Conservation (phyloP, 768 basidiomycete genomes). For the Lepiota brunneoincarnata region DNA sequence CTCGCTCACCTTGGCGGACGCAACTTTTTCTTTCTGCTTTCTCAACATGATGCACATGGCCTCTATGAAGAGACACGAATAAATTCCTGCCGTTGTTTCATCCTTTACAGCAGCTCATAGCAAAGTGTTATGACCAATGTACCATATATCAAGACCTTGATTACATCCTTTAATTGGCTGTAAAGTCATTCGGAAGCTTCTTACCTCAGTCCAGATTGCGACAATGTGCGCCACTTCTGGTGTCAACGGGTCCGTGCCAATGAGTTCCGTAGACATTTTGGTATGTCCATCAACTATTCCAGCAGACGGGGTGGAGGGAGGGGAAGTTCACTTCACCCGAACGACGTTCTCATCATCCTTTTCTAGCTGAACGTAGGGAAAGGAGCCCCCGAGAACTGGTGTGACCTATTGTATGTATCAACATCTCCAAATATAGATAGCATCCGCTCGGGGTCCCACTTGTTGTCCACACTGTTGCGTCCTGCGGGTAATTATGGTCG, state of each 20-base stretch:
- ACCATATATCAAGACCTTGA: slow-evolving; percentile 11
- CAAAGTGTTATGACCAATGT: background rate
- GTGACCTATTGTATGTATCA: background rate
- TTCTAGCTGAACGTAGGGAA: background rate
- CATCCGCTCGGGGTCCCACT: background rate
- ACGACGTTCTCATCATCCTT: background rate
- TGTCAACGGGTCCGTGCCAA: slow-evolving; percentile 4
- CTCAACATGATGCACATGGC: slow-evolving; percentile 17
- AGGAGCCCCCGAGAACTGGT: background rate
- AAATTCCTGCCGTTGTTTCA: slow-evolving; percentile 12
- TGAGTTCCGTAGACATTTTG: background rate
- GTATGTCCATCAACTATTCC: slow-evolving; percentile 6
- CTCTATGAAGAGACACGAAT: slow-evolving; percentile 18
- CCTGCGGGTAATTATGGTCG: background rate
- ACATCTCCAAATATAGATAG: background rate
- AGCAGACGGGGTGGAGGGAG: background rate
- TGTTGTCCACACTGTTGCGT: background rate
- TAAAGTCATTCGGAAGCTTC: background rate
- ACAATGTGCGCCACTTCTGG: slow-evolving; percentile 12
- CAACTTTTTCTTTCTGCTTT: slow-evolving; percentile 9
- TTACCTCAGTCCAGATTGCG: slow-evolving; percentile 18
- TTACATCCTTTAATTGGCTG: background rate
- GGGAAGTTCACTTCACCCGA: background rate
- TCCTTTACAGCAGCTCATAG: background rate
- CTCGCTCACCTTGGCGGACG: slow-evolving; percentile 14